Evolutionary conservation across 179 eudicot species (phyloP).

Genomic region (Gypsophila paniculata): DNA sequence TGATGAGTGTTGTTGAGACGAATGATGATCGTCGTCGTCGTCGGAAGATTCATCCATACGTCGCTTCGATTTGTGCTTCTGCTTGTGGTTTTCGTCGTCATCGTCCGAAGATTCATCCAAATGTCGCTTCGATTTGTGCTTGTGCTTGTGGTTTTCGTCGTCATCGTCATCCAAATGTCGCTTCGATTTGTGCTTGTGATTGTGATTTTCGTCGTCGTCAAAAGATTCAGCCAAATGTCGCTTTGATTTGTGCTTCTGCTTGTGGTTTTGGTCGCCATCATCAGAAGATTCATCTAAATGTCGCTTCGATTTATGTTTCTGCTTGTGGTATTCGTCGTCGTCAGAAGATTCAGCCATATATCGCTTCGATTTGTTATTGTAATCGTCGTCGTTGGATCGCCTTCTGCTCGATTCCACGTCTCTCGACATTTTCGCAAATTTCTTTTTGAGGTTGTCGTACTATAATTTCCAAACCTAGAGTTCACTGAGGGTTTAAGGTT

Average conservation of each 20-base stretch:
- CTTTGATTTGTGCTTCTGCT: conserved; percentile 27
- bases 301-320: conserved; percentile 34
- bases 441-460: too few relatives aligned
- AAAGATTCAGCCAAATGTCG: conserved; percentile 22
- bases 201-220: conserved; percentile 22
- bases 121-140: conserved; percentile 29
- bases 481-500: too few relatives aligned
- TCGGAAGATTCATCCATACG: conserved; percentile 17
- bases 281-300: conserved; percentile 17
- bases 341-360: conserved; percentile 17
- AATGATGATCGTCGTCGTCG: conserved; percentile 31
- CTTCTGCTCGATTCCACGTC: conserved; percentile 21
- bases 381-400: conserved; percentile 10
- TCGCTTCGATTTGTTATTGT: conserved; percentile 30
- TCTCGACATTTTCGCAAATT: conserved; percentile 26
- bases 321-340: conserved; percentile 19
- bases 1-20: conserved; percentile 21
- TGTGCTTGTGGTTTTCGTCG: conserved; percentile 24
- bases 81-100: not conserved
- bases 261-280: conserved; percentile 27
- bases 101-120: not conserved
- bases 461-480: not conserved
- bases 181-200: conserved; percentile 34
- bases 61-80: conserved; percentile 33
- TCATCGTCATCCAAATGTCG: conserved; percentile 17